These are phyloP conservation scores for Yamadazyma atmosphaerica DNA, from an alignment of 1,139 yeast species.

Conservation along the genomic window DNA sequence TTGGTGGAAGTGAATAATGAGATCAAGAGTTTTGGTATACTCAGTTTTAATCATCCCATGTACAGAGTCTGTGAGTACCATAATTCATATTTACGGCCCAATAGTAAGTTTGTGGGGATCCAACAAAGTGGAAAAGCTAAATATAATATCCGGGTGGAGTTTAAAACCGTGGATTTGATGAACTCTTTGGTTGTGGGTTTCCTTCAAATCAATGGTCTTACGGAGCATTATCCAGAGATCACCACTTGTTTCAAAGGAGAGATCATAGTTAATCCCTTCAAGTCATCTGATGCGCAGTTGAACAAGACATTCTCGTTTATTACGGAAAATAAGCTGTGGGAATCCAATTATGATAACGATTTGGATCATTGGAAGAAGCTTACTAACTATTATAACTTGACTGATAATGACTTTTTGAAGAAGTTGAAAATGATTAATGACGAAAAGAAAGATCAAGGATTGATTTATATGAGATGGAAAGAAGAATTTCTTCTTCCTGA, in stretches of 20 bases:
- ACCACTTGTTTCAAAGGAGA: slow-evolving; percentile 88
- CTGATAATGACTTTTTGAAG: slow-evolving; percentile 26
- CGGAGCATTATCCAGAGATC: slow-evolving; percentile 73
- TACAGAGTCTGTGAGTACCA: slow-evolving; percentile 19
- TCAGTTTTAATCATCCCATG: slow-evolving; percentile 13
- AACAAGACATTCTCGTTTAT: slow-evolving; percentile 32
- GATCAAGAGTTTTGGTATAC: slow-evolving; percentile 8
- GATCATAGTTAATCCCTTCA: slow-evolving; percentile 59
- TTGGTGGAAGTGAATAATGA: not conserved
- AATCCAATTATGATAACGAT: slow-evolving; percentile 66
- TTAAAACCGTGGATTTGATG: slow-evolving; percentile 66
- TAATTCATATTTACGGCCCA: slow-evolving; percentile 56
- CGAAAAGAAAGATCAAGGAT: slow-evolving; percentile 33
- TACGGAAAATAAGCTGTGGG: slow-evolving; percentile 53
- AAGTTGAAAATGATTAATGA: slow-evolving; percentile 31
- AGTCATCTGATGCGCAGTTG: slow-evolving; percentile 16
- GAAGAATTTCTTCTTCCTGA: slow-evolving; percentile 86
- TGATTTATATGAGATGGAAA: slow-evolving; percentile 91
- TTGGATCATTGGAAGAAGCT: slow-evolving; percentile 86
- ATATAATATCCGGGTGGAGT: slow-evolving; percentile 70
- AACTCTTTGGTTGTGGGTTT: slow-evolving; percentile 72
- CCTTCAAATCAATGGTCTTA: slow-evolving; percentile 75
- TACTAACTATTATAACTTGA: slow-evolving; percentile 38
- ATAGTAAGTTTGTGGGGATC: slow-evolving; percentile 63
- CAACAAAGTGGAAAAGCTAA: slow-evolving; percentile 72